Evolutionary conservation across 176 grass and related monocot species (phyloP), one percentile per base, ranked within the genome.

Genomic region (Juncus effusus): DNA sequence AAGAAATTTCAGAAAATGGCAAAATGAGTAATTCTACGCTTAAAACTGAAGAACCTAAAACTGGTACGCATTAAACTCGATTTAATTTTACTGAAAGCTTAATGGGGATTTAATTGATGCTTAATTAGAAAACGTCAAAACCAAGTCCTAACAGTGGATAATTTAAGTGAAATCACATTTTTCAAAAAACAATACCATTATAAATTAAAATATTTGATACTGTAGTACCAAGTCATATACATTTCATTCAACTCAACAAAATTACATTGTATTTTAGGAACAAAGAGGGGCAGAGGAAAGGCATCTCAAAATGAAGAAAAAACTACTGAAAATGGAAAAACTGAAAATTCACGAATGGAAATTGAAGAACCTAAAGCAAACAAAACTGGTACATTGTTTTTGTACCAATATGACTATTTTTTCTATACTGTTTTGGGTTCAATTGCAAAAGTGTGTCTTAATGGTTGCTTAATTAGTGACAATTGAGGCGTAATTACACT

Each of bases 281-380:
- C 39, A n/a, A 71, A 71, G 68, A 38, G 68, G 68, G 41, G 11
- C 40, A 35, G 66, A 72, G 69, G 47, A 49, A 55, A 36, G 59
- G 56, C 51, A n/a, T 56, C 58, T 57, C 16, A 72, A 62, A 45
- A 5, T 16, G 10, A 69, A 64, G 67, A 51, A 63, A 79, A 72
- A 71, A 10, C 37, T 19, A 71, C 28, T 15, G 49, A 55, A 42
- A 15, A 40, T 4, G 39, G 54, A 0, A 40, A 44, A 59, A 11
- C 39, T 19, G 38, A 63, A 62, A 69, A 47, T 59, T 59, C 63
- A n/a, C 37, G 16, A 45, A 11, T 38, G 10, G 49, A 69, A 59
- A 42, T 16, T 71, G 68, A 15, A 71, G 68, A 59, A 40, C 52
- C 40, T 42, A 11, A 3, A 10, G 42, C 13, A 41, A 71, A 59